Evolutionary conservation across 2,329 filamentous ascomycete species (phyloP), one percentile per base, ranked within the genome.

Genomic region (Amauroascus verrucosus): DNA sequence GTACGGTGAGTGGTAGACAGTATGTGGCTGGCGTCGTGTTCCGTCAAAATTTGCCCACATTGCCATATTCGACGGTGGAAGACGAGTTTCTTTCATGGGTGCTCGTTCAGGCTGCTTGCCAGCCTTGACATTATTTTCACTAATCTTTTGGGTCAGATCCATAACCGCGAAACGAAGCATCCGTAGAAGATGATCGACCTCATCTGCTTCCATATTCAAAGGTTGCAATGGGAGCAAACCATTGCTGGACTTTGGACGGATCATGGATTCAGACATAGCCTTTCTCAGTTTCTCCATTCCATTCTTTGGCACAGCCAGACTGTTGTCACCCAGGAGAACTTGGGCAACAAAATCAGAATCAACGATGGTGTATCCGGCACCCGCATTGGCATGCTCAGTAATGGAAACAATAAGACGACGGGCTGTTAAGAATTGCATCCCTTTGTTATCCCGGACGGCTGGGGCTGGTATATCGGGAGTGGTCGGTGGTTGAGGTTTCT

Each of bases 151-250:
- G 64, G 56, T 70, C 24, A 60, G 67, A 51, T 68, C 70, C 32
- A 70, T 64, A 26, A 72, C 59, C 8, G 70, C 71, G 58, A 72
- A 72, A 26, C 70, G 69, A 18, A 72, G 67, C 70, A 72, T 72
- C 49, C 70, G 65, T 41, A 72, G 61, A 38, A 72, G 56, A 35
- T 68, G 67, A 28, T 65, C 70, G 56, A 72, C 70, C 60, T 72
- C 70, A 48, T 71, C 69, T 28, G 69, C 70, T 28, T 68, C 63
- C 68, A 72, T 72, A 56, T 72, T 70, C 47, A 72, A 62, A 30
- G 67, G 68, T 52, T 70, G 70, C 51, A 64, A 60, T 13, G 67
- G 64, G 24, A 70, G 58, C 50, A 67, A 66, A 46, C 68, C 69
- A 59, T 72, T 69, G 24, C 63, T 58, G 22, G 68, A 65, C 53